phyloP scores from a whole-genome alignment of 371 early-diverging fungal genomes.

The Saksenaea oblongispora region DNA sequence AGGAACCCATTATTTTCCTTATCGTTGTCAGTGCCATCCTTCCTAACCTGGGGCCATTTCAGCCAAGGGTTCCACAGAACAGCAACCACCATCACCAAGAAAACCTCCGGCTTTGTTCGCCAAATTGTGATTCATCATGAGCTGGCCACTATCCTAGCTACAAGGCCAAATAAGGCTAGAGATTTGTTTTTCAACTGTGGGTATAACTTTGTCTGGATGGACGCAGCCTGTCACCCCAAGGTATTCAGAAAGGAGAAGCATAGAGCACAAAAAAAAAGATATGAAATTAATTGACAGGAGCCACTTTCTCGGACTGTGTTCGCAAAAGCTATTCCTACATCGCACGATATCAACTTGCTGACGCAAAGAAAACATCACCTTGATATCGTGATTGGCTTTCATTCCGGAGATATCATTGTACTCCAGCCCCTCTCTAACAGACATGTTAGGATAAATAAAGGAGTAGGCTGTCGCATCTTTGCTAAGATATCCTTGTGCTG shows the following conservation, averaged over 20 bases:
- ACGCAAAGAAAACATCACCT: constrained; percentile 73
- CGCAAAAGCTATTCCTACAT: constrained; percentile 78
- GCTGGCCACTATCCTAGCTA: constrained; percentile 75
- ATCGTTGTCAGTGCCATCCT: constrained; percentile 30
- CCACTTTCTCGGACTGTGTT: constrained; percentile 82
- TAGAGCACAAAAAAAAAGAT: not conserved
- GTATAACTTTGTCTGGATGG: constrained; percentile 77
- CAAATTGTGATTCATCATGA: constrained; percentile 82
- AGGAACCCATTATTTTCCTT: constrained; percentile 3
- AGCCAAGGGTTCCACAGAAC: constrained; percentile 27
- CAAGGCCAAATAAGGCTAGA: constrained; percentile 66
- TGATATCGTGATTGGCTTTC: constrained; percentile 83
- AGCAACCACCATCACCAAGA: constrained; percentile 60
- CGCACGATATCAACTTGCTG: constrained; percentile 85
- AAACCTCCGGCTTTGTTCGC: constrained; percentile 76
- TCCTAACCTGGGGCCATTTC: constrained; percentile 27
- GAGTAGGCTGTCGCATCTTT: constrained; percentile 21
- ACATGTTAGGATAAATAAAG: constrained; percentile 56
- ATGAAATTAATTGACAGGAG: constrained; percentile 48
- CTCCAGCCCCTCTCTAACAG: constrained; percentile 80
- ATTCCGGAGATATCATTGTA: constrained; percentile 86
- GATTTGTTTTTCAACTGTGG: constrained; percentile 88
- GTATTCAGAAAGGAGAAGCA: constrained; percentile 23
- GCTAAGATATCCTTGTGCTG: not conserved
- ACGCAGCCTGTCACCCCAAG: constrained; percentile 66